These are phyloP conservation scores for Pseudotulostoma volvatum DNA, from an alignment of 495 filamentous ascomycete species.

Conservation along the genomic window DNA sequence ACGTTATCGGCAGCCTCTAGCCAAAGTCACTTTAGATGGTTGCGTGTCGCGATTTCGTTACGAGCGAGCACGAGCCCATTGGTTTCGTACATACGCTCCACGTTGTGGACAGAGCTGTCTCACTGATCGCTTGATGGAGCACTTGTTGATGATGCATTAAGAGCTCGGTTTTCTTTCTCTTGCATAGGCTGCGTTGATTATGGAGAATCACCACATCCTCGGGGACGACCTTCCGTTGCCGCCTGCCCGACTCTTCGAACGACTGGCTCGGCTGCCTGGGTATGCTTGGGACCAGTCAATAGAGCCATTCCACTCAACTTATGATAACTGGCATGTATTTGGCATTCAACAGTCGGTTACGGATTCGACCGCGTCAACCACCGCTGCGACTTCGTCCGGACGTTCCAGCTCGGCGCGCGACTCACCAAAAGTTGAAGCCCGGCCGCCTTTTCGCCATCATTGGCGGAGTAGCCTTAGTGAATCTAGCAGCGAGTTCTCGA, in stretches of 20 bases:
- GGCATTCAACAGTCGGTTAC: conserved; percentile 31
- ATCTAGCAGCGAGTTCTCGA: conserved; percentile 31
- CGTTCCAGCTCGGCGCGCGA: conserved; percentile 28
- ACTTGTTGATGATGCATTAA: too few species aligned
- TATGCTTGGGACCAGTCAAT: conserved; percentile 60
- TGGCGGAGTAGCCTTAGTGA: conserved; percentile 32
- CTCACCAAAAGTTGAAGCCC: conserved; percentile 29
- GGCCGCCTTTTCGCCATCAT: conserved; percentile 19
- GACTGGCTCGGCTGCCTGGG: conserved; percentile 52
- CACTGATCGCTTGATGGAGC: too few species aligned
- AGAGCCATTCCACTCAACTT: conserved; percentile 64
- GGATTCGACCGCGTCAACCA: conserved; percentile 24
- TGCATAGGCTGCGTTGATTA: too few species aligned
- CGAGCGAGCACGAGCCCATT: too few species aligned
- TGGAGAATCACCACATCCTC: conserved; percentile 16
- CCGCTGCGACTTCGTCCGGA: conserved; percentile 27
- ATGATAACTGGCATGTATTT: conserved; percentile 58
- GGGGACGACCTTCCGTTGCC: conserved; percentile 50
- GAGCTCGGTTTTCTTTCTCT: too few species aligned
- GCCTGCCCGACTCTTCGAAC: conserved; percentile 54
- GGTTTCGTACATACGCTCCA: too few species aligned
- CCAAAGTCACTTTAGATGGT: too few species aligned
- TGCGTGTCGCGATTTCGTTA: too few species aligned
- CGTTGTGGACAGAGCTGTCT: too few species aligned
- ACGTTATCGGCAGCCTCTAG: too few species aligned